Percentiles rank a stretch among this genome's conserved stretches.
phyloP scores from a whole-genome alignment of 352 stramenopile species.

The Pythium utonaiense region DNA sequence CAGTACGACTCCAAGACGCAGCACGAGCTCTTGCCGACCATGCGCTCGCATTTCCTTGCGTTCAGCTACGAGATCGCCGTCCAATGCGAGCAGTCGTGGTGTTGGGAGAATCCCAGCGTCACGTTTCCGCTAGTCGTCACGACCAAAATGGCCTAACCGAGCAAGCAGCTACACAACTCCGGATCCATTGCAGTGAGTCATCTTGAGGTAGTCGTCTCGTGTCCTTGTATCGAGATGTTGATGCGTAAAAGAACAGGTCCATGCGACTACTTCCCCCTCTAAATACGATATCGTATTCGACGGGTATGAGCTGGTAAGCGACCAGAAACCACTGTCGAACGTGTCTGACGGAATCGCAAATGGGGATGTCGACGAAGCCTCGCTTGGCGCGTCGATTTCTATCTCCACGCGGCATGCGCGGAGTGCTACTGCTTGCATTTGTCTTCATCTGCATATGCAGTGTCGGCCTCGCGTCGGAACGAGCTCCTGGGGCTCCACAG shows the following conservation, averaged over 20 bases:
- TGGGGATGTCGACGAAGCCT: neutral
- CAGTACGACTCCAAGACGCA: neutral
- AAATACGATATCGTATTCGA: conserved; percentile 1
- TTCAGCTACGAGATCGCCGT: conserved; percentile 7
- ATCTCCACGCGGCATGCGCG: neutral
- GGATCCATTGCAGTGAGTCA: too few relatives aligned
- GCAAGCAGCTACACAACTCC: too few relatives aligned
- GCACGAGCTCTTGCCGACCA: conserved; percentile 4
- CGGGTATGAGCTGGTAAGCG: neutral
- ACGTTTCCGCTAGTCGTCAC: conserved; percentile 5
- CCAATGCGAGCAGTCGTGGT: conserved; percentile 6
- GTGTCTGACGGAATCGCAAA: neutral
- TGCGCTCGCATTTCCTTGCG: conserved; percentile 6
- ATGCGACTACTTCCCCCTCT: neutral
- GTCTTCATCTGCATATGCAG: neutral
- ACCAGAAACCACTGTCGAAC: conserved; percentile 2
- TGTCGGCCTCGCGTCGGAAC: conserved; percentile 1
- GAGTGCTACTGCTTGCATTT: neutral
- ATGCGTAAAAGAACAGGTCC: neutral
- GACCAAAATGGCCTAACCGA: neutral
- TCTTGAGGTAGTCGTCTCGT: too few relatives aligned
- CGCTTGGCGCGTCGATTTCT: neutral
- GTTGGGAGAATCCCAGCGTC: conserved; percentile 5
- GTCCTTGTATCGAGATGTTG: neutral
- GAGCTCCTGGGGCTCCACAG: neutral